Evolutionary conservation across 2,329 filamentous ascomycete genomes (phyloP).

Genomic region (Fusarium musae): DNA sequence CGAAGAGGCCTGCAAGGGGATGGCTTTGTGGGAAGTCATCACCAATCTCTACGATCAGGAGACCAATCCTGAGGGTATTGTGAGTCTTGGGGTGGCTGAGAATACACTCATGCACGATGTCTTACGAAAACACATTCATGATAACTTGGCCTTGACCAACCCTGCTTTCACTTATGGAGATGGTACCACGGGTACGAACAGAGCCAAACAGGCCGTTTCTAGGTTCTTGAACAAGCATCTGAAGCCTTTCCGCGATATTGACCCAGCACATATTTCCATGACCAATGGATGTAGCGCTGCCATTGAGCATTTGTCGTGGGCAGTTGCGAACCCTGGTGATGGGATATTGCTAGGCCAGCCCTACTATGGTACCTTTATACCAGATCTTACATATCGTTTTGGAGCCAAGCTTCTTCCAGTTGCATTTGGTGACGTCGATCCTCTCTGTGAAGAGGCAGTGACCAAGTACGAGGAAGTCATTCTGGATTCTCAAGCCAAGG

Average conservation of each 20-base stretch:
- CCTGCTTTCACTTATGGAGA: conserved; percentile 55
- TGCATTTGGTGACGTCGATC: conserved; percentile 56
- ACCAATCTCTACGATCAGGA: conserved; percentile 56
- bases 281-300: conserved; percentile 56
- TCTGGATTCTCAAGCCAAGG: conserved; percentile 51
- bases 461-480: conserved; percentile 57
- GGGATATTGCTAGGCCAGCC: conserved; percentile 55
- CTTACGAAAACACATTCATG: conserved; percentile 55
- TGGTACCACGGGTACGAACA: conserved; percentile 52
- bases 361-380: conserved; percentile 60
- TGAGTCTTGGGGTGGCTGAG: conserved; percentile 64
- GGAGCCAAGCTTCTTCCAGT: conserved; percentile 56
- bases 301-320: conserved; percentile 55
- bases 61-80: conserved; percentile 56
- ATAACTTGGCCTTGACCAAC: conserved; percentile 48
- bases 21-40: conserved; percentile 57
- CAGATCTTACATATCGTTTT: conserved; percentile 57
- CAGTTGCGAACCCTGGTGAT: conserved; percentile 53
- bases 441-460: conserved; percentile 55
- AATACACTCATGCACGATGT: conserved; percentile 62
- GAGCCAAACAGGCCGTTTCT: conserved; percentile 47
- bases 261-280: conserved; percentile 49
- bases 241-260: conserved; percentile 43
- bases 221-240: conserved; percentile 52
- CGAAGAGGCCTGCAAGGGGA: conserved; percentile 41